phyloP scores from a whole-genome alignment of 2,329 filamentous ascomycete genomes.

The Talaromyces piceae region DNA sequence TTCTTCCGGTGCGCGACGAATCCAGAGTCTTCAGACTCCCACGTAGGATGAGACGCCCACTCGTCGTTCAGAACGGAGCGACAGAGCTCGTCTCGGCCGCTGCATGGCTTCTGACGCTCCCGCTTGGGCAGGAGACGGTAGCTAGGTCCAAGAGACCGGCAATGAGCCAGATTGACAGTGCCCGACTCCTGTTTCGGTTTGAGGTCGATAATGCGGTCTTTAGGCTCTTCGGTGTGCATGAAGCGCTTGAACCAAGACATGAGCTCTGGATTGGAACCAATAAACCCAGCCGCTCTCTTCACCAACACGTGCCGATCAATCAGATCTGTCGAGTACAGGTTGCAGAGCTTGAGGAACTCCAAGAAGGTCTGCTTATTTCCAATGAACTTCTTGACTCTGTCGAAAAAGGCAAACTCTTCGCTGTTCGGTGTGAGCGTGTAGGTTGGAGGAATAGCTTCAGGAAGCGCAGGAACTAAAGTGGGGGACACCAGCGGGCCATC shows the following conservation, averaged over 20 bases:
- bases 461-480: conserved; percentile 78
- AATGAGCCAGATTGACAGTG: conserved; percentile 88
- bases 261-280: conserved; percentile 82
- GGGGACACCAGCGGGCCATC: conserved; percentile 64
- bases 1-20: conserved; percentile 99
- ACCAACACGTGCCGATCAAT: conserved; percentile 79
- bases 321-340: conserved; percentile 86
- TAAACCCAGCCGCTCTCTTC: conserved; percentile 75
- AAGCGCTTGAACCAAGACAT: conserved; percentile 82
- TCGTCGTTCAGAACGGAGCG: conserved; percentile 90
- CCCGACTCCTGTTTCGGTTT: conserved; percentile 64
- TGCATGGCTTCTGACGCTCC: conserved; percentile 85
- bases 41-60: conserved; percentile 97
- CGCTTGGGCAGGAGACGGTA: conserved; percentile 87
- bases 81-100: conserved; percentile 90
- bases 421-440: conserved; percentile 64
- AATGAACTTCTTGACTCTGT: conserved; percentile 92
- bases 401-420: conserved; percentile 90
- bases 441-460: conserved; percentile 75
- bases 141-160: conserved; percentile 88
- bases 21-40: conserved; percentile 95
- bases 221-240: conserved; percentile 63
- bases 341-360: conserved; percentile 95
- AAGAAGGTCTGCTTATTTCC: conserved; percentile 87
- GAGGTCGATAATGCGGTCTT: conserved; percentile 73